Base-by-base conservation (phyloP, 345 rosid species). In the Limnanthes douglasii region DNA sequence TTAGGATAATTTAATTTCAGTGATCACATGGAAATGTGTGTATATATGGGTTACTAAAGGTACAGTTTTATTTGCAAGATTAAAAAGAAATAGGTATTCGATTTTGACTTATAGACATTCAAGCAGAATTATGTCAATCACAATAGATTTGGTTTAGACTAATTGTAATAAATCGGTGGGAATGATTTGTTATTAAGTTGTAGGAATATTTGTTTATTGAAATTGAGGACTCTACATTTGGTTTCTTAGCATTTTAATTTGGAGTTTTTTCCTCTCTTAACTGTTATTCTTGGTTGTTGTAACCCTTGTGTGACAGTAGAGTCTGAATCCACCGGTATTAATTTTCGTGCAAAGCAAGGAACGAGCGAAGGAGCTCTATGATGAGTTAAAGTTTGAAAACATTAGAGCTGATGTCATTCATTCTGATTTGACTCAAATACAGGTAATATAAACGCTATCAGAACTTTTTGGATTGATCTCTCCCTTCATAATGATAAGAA, bases 261-360 rank as follows among this genome's bases (percentile, higher is more conserved):
- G 8, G 26, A 23, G 16, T 24, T 39, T 18, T 33, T 54, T 43
- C 46, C 14, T 54, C 39, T 38, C 27, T 41, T 71, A 32, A 67
- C 48, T 38, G 21, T 26, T 41, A 16, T 16, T 52, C 34, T 26
- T 15, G 50, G 39, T 36, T 43, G 18, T 44, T 27, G 29, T 34
- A 5, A 31, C 41, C 22, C 18, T 1, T 64, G 37, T 51, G 18
- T 73, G 83, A 40, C 66, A 50, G 57, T 66, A 78, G 97, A 83
- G 90, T 45, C 73, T 83, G 59, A 88, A 76, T 60, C 92, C 95
- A 7, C 97, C 94, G 3, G 86, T 83, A 46, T 62, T 88, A 48
- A 72, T 88, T 53, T 83, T 88, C 48, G 54, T 76, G 37, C 95
- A 88, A 84, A 88, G 80, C 68, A 88, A 73, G 57, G 86, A 74